phyloP scores from a whole-genome alignment of 345 rosid genomes.

The Acer saccharum region DNA sequence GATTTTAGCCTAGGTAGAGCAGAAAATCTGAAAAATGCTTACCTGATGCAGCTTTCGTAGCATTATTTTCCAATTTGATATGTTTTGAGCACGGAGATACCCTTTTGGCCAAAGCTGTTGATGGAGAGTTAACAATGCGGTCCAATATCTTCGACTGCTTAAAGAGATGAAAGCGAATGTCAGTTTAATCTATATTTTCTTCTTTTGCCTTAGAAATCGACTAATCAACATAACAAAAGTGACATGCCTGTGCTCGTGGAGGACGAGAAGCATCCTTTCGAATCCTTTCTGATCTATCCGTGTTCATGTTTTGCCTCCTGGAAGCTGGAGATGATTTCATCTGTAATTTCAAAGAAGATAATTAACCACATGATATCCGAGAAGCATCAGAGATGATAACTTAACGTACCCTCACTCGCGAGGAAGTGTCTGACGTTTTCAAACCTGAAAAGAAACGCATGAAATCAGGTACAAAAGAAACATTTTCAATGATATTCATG shows the following conservation, averaged over 20 bases:
- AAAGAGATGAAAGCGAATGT: constrained; percentile 19
- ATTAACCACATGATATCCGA: not conserved
- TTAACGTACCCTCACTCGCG: constrained; percentile 30
- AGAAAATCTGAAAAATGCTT: constrained; percentile 1
- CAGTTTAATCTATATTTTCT: constrained; percentile 5
- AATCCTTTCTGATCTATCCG: constrained; percentile 5
- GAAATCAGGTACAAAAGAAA: not conserved
- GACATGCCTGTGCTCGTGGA: constrained; percentile 20
- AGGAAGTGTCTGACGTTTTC: constrained; percentile 19
- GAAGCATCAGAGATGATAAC: constrained; percentile 13
- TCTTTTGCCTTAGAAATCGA: not conserved
- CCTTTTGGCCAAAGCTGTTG: constrained; percentile 24
- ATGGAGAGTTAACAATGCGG: constrained; percentile 7
- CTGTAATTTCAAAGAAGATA: constrained; percentile 20
- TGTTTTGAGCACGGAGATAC: constrained; percentile 29
- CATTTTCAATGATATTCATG: too few species aligned
- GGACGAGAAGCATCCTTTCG: constrained; percentile 10
- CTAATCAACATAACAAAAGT: not conserved
- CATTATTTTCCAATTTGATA: constrained; percentile 24
- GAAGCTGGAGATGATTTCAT: constrained; percentile 22
- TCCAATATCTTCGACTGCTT: constrained; percentile 29
- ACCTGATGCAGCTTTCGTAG: constrained; percentile 33
- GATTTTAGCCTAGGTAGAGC: too few species aligned
- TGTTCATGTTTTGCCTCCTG: constrained; percentile 11
- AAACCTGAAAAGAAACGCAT: constrained; percentile 26